Conservation (phyloP, 2,329 filamentous ascomycete species). For the Monosporascus sp. region DNA sequence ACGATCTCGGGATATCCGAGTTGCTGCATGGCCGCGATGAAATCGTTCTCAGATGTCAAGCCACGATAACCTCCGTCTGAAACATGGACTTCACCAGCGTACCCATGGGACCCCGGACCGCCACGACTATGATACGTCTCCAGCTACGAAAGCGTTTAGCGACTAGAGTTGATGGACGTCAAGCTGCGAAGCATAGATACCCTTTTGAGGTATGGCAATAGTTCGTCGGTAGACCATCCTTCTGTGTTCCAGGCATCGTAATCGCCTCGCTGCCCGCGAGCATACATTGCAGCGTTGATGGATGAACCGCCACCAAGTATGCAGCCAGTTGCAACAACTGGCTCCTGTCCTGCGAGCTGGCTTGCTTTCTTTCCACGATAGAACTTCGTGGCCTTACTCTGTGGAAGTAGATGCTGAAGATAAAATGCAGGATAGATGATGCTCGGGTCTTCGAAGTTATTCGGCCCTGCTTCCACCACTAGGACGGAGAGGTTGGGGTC, state of each 20-base stretch:
- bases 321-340: no score
- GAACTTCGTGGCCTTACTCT: no score
- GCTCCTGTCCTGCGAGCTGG: no score
- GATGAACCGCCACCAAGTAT: no score
- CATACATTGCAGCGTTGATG: constrained; percentile 11
- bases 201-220: constrained; percentile 49
- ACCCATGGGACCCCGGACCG: constrained; percentile 38
- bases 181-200: constrained; percentile 5
- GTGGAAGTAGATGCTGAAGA: no score
- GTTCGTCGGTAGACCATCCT: constrained; percentile 23
- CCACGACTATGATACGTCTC: constrained; percentile 28
- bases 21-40: constrained; percentile 37
- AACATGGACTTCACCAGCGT: constrained; percentile 42
- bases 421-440: no score
- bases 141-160: constrained; percentile 10
- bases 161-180: background rate
- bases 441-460: no score
- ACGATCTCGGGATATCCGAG: constrained; percentile 42
- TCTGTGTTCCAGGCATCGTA: constrained; percentile 24
- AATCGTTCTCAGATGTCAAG: constrained; percentile 36
- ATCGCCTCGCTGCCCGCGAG: constrained; percentile 27
- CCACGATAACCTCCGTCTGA: constrained; percentile 38
- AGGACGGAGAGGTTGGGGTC: no score
- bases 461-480: no score
- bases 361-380: no score